phyloP scores from a whole-genome alignment of 768 basidiomycete species.

The Agrocybe pediades region DNA sequence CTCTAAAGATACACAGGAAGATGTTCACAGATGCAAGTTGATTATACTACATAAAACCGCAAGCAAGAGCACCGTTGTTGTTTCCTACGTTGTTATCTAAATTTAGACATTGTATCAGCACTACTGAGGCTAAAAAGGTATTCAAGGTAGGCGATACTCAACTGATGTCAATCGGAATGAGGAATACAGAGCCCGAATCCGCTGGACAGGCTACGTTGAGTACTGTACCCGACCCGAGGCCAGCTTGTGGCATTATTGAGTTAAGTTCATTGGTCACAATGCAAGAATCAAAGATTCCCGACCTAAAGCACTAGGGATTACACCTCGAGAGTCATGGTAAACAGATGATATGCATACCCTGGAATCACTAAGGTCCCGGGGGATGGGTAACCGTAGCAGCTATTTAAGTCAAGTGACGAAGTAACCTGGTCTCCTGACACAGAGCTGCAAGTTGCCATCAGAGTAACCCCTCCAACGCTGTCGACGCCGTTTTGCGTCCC shows the following conservation, averaged over 20 bases:
- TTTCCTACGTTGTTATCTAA: conserved; percentile 2
- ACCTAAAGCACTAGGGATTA: not conserved
- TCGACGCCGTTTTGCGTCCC: not conserved
- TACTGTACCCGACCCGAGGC: conserved; percentile 2
- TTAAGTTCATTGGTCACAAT: not conserved
- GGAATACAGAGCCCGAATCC: not conserved
- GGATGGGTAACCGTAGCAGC: conserved; percentile 1
- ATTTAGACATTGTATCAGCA: too few species aligned
- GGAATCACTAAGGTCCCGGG: not conserved
- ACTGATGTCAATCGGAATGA: conserved; percentile 2
- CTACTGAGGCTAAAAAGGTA: too few species aligned
- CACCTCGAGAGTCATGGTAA: not conserved
- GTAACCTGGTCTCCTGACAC: not conserved
- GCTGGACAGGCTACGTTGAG: not conserved
- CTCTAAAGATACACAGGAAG: too few species aligned
- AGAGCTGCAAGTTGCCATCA: not conserved
- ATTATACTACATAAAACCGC: conserved; percentile 4
- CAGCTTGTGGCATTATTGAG: not conserved
- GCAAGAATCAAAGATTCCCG: not conserved
- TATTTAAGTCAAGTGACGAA: conserved; percentile 3
- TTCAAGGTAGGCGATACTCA: not conserved
- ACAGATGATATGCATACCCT: not conserved
- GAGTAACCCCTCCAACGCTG: not conserved
- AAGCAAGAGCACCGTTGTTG: conserved; percentile 2
- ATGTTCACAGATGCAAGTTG: too few species aligned